These are phyloP conservation scores for Chenopodium formosanum DNA, from an alignment of 148 eudicot genomes.

Conservation along the genomic window DNA sequence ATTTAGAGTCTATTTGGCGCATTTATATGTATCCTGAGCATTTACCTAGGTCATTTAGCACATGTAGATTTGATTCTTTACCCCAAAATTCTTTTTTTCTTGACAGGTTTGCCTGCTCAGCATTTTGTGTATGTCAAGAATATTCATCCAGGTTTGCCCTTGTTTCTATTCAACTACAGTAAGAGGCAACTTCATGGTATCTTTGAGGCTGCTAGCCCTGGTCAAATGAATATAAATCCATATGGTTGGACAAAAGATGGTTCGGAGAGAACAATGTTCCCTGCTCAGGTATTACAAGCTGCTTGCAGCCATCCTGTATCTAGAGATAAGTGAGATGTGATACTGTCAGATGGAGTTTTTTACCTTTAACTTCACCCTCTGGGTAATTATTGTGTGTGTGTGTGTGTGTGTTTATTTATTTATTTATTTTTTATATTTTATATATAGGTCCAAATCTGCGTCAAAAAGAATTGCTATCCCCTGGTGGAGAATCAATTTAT, in stretches of 20 bases:
- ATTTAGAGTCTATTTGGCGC: neutral
- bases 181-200: constrained; percentile 70
- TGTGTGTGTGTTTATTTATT: neutral
- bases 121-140: constrained; percentile 64
- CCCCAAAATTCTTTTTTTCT: constrained; percentile 4
- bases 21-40: neutral
- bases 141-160: constrained; percentile 65
- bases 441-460: constrained; percentile 55
- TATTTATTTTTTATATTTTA: neutral
- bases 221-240: constrained; percentile 63
- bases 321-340: neutral
- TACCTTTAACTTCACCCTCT: neutral
- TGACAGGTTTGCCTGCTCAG: constrained; percentile 61
- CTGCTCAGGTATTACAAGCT: constrained; percentile 69
- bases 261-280: constrained; percentile 54
- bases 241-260: constrained; percentile 77
- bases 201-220: constrained; percentile 76
- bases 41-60: neutral
- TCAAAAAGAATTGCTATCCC: constrained; percentile 46
- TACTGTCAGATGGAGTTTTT: neutral
- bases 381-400: neutral
- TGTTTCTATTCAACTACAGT: constrained; percentile 75
- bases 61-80: neutral
- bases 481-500: constrained; percentile 61
- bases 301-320: constrained; percentile 5